Evolutionary conservation across 129 eudicot species (phyloP).

Genomic region (Centrapalus pauciflorus): DNA sequence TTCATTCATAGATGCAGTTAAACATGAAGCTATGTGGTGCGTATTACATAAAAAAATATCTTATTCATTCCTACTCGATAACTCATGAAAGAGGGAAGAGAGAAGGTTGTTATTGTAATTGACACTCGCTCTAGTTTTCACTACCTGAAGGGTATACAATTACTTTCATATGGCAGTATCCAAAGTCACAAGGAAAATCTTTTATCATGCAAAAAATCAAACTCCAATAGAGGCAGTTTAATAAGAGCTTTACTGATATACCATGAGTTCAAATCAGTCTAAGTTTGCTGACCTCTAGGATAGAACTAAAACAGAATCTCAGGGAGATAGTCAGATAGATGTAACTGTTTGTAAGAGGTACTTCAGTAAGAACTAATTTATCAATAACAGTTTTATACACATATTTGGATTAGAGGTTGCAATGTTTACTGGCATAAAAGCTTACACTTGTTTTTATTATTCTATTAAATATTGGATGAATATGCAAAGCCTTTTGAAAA

Average conservation of each 20-base stretch:
- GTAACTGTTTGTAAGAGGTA: not conserved
- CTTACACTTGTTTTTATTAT: constrained; percentile 7
- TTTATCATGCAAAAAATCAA: not conserved
- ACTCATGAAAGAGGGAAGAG: not conserved
- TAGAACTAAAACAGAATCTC: constrained; percentile 8
- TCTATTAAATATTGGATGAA: not conserved
- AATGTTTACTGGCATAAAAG: constrained; percentile 9
- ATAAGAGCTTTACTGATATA: not conserved
- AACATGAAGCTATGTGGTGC: not conserved
- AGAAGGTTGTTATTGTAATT: not conserved
- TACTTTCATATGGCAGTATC: not conserved
- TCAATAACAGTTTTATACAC: not conserved
- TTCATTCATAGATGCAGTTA: constrained; percentile 7
- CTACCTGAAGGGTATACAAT: not conserved
- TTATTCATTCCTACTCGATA: not conserved
- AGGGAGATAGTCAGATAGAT: not conserved
- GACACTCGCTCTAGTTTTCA: not conserved
- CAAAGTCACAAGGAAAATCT: not conserved
- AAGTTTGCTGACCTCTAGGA: constrained; percentile 7
- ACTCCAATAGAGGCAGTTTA: not conserved
- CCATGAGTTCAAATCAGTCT: constrained; percentile 3
- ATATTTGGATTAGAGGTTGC: not conserved
- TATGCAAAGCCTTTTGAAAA: not conserved
- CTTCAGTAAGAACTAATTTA: not conserved
- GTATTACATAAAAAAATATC: constrained; percentile 4